Conservation (phyloP, 768 basidiomycete species). For the Mycena leptocephala region DNA sequence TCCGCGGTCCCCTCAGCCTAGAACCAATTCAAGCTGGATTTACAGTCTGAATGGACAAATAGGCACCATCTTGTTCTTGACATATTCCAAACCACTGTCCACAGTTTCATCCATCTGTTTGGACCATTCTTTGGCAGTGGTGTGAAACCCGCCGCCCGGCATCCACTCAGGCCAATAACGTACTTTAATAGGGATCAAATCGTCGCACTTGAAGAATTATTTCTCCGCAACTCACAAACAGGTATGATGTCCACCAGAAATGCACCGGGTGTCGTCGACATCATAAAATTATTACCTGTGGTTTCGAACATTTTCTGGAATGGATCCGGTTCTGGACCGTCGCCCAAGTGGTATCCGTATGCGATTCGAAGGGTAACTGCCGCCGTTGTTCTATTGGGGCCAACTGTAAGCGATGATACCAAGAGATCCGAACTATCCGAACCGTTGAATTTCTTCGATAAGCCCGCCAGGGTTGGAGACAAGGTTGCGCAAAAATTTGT, state of each 20-base stretch:
- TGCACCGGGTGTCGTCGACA: background rate
- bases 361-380: conserved; percentile 15
- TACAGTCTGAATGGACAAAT: background rate
- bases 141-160: background rate
- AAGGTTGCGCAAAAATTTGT: background rate
- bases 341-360: conserved; percentile 13
- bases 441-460: background rate
- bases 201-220: no score
- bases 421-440: background rate
- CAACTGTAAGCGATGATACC: background rate
- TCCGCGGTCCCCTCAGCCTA: conserved; percentile 10
- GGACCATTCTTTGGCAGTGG: background rate
- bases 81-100: background rate
- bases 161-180: background rate
- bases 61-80: background rate
- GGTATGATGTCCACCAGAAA: conserved; percentile 18
- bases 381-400: background rate
- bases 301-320: conserved; percentile 6
- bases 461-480: background rate
- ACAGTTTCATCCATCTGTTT: background rate
- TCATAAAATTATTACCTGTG: background rate
- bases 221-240: background rate
- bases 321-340: background rate
- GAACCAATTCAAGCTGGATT: no score
- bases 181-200: background rate